Base-by-base conservation (phyloP, 2,329 filamentous ascomycete genomes). In the Septoria linicola region DNA sequence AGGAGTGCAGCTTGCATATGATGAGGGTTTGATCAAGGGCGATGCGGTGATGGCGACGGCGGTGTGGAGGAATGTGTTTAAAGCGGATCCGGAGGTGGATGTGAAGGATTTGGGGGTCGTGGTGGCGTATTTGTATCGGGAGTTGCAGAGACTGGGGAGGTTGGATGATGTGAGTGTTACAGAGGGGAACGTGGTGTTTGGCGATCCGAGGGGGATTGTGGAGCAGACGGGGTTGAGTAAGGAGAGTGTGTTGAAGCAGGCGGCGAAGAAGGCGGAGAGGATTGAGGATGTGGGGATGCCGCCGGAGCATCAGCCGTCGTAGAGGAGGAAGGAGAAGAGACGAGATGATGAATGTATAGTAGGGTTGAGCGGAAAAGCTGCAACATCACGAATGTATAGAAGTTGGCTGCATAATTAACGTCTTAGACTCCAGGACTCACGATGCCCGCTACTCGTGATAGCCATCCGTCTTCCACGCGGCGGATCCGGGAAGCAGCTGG, bases 1-100 rank as follows among this genome's bases (percentile, higher is more conserved):
- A 49, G 93, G 91, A 23, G 76, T 91, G 48, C 77, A 95, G 17
- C 79, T 90, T 6, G 88, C 89, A 1, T 93, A 91, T 68, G 89
- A 95, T 67, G 88, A 93, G 73, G 89, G 87, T 0, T 67, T 95
- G 37, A 77, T 84, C 59, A 85, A 84, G 69, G 86, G 87, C 8
- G 89, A 95, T 67, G 84, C 87, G 11, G 81, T 88, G 49, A 77
- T 93, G 11, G 88, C 85, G 3, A 79, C 87, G 35, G 93, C 93
- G 7, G 77, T 99, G 41, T 99, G 93, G 93, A 80, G 93, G 65
- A 97, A 97, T 71, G 68, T 99, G 49, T 95, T 89, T 77, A 90
- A 92, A 73, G 89, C 82, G 17, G 75, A 74, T 39, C 76, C 81
- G 52, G 77, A 84, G 49, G 76, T 85, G 14, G 80, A 88, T 68